Percentiles rank a stretch among this genome's conserved stretches.
phyloP scores from a whole-genome alignment of 345 rosid species.

The Balakata baccata region DNA sequence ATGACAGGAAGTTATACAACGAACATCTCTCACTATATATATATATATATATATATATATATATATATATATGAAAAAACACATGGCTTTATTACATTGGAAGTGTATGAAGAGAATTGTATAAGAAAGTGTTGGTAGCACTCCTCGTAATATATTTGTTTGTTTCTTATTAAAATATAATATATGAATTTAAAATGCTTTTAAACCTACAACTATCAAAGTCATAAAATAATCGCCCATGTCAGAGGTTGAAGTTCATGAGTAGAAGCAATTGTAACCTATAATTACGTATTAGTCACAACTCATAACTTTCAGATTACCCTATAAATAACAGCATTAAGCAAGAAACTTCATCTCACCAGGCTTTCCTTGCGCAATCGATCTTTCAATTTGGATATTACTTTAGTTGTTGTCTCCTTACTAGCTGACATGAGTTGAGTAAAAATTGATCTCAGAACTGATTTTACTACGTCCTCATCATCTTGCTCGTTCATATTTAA shows the following conservation, averaged over 20 bases:
- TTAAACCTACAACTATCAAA: not conserved
- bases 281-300: not conserved
- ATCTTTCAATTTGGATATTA: conserved; percentile 51
- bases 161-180: not conserved
- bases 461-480: conserved; percentile 50
- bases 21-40: not conserved
- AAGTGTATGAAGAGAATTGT: no score
- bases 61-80: no score
- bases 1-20: not conserved
- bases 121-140: no score
- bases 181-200: not conserved
- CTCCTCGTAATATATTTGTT: not conserved
- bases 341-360: conserved; percentile 36
- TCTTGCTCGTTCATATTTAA: conserved; percentile 47
- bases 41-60: no score
- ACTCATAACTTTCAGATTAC: not conserved
- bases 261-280: not conserved
- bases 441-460: conserved; percentile 60
- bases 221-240: not conserved
- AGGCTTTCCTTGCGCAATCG: conserved; percentile 62
- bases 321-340: not conserved
- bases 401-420: conserved; percentile 57
- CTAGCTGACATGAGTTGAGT: conserved; percentile 80
- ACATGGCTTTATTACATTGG: no score
- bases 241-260: not conserved